Conservation (phyloP, 805 yeast species). For the Ogataea minuta region DNA sequence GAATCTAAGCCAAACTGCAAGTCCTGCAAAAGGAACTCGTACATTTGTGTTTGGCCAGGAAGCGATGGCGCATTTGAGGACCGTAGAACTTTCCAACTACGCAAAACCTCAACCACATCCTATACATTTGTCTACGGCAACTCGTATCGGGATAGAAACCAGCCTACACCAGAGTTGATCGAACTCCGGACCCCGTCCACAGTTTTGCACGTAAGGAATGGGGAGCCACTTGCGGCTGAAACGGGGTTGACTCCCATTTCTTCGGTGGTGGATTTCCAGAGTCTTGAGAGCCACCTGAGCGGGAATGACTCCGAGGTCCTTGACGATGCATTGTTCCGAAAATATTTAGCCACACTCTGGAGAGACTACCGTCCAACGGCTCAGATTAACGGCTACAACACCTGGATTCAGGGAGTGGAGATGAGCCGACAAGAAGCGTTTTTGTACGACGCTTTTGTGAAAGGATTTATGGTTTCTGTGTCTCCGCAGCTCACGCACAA, state of each 20-base stretch:
- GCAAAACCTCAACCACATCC: constrained; percentile 11
- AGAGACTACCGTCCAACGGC: constrained; percentile 11
- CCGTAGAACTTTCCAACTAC: constrained; percentile 18
- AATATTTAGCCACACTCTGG: constrained; percentile 16
- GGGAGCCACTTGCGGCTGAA: too few relatives aligned
- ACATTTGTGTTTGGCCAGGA: constrained; percentile 15
- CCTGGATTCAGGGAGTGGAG: constrained; percentile 20
- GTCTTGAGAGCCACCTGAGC: background rate
- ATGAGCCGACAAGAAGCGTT: constrained; percentile 20
- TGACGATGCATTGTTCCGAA: constrained; percentile 26
- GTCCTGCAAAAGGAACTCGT: constrained; percentile 15
- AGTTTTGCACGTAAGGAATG: background rate
- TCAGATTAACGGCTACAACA: constrained; percentile 15
- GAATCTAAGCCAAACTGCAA: constrained; percentile 23
- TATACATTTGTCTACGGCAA: constrained; percentile 15
- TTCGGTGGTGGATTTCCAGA: background rate
- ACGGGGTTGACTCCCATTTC: too few relatives aligned
- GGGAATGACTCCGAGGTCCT: constrained; percentile 8
- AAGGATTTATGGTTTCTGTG: constrained; percentile 40
- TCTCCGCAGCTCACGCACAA: constrained; percentile 44
- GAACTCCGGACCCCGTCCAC: background rate
- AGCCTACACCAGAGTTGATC: background rate
- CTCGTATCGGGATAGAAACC: constrained; percentile 7
- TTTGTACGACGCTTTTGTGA: constrained; percentile 36
- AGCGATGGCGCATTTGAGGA: constrained; percentile 11